phyloP scores from a whole-genome alignment of 2,329 filamentous ascomycete genomes.

The Sporothrix pallida region DNA sequence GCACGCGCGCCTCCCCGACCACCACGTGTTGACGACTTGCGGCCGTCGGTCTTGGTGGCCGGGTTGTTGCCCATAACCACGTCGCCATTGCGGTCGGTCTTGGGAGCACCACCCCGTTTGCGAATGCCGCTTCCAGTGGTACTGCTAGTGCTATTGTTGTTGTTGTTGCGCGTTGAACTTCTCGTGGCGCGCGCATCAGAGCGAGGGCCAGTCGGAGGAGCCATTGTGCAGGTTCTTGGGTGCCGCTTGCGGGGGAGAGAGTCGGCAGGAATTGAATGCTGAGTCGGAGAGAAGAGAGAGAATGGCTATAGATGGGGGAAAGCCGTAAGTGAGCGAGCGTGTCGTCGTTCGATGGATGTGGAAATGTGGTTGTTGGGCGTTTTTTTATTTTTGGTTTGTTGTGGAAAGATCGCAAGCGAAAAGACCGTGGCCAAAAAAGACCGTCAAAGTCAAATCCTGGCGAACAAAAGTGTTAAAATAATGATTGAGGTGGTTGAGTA shows the following conservation, averaged over 20 bases:
- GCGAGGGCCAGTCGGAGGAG: constrained; percentile 43
- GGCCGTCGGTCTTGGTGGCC: constrained; percentile 32
- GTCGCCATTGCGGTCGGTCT: constrained; percentile 62
- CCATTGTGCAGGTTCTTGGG: constrained; percentile 39
- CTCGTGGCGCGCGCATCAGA: constrained; percentile 36
- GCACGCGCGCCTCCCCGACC: constrained; percentile 32
- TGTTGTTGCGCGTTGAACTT: constrained; percentile 35
- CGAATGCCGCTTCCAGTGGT: constrained; percentile 45
- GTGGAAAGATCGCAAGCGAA: too few relatives aligned
- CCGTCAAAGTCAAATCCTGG: background rate
- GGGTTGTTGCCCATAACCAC: constrained; percentile 59
- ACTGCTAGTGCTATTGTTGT: background rate
- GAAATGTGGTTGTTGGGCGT: background rate
- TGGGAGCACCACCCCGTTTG: constrained; percentile 54
- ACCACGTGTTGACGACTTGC: constrained; percentile 31
- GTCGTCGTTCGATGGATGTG: background rate
- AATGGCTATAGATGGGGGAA: background rate
- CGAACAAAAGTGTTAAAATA: background rate
- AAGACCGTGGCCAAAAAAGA: background rate
- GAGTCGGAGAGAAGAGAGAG: background rate
- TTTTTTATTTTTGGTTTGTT: too few relatives aligned
- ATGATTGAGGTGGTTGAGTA: background rate
- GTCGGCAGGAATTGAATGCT: background rate
- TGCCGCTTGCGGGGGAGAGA: background rate
- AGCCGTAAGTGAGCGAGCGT: background rate